Base-by-base conservation (phyloP, 1,284 basidiomycete species). In the Rhodofomes roseus region DNA sequence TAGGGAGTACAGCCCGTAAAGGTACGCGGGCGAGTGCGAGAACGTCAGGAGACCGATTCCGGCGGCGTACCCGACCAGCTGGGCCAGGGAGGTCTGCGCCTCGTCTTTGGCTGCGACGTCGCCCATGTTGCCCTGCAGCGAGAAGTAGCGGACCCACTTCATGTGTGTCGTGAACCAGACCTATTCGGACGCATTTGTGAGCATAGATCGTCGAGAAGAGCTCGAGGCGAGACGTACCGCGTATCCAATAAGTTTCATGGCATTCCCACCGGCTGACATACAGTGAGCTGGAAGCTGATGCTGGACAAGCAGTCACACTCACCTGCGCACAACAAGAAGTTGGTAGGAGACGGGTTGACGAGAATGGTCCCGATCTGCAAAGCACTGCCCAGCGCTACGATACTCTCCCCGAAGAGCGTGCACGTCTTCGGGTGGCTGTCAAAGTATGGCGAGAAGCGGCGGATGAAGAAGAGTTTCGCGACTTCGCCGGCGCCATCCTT, bases 361-460 rank as follows among this genome's bases (percentile, higher is more conserved):
- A 73, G 55, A 29, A 73, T 59, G 4, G 69, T 66, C 12, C 68
- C 70, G 46, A 73, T 70, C 57, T 71, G 70, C 50, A 71, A 51
- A 9, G 70, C 68, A 16, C 70, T 71, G 2, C 70, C 70, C 29
- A 71, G 44, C 22, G 67, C 66, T 1, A 66, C 69, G 12, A 66
- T 52, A 16, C 50, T 62, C 57, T 71, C 69, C 0, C 70, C 71
- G 22, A 67, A 58, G 9, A 73, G 57, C 34, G 66, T 70, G 61
- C 70, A 67, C n/a, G 69, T 68, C 64, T 73, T 73, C 23, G 71
- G 71, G 54, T 73, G 71, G 48, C 70, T 71, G 60, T 73, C 71
- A 29, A 73, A 73, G 63, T 65, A 73, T 9, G 71, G 66, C n/a
- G 71, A 67, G 60, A 66, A 73, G 36, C 62, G 62, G 25, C 69